phyloP scores from a whole-genome alignment of 2,329 filamentous ascomycete species.

The Sclerotinia spermophila region DNA sequence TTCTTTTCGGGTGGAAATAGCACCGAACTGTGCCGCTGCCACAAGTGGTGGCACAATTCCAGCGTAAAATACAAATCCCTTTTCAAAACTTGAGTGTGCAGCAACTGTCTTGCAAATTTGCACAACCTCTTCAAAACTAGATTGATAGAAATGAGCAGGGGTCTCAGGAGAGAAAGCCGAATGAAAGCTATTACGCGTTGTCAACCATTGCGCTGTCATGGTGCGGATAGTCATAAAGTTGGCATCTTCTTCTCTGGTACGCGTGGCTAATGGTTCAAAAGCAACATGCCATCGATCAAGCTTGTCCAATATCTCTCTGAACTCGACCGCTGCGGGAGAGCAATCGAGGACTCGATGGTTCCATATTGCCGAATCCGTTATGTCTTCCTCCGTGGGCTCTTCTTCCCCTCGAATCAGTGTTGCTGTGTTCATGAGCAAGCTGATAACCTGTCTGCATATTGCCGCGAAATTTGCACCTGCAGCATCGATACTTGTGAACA shows the following conservation, averaged over 20 bases:
- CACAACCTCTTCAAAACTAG: constrained; percentile 2
- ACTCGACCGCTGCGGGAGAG: background rate
- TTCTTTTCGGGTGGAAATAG: background rate
- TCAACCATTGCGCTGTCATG: background rate
- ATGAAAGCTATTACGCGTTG: constrained; percentile 6
- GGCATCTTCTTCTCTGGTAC: background rate
- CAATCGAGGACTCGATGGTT: background rate
- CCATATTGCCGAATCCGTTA: constrained; percentile 6
- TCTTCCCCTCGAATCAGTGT: background rate
- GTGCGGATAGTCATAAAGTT: background rate
- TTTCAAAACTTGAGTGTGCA: background rate
- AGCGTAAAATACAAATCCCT: constrained; percentile 11
- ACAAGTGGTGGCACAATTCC: constrained; percentile 2
- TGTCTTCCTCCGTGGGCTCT: background rate
- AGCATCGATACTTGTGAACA: background rate
- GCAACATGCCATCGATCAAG: constrained; percentile 12
- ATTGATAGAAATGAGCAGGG: background rate
- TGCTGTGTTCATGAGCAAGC: constrained; percentile 4
- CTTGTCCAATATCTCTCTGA: background rate
- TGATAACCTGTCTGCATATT: background rate
- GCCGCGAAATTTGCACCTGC: background rate
- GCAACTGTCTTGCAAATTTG: background rate
- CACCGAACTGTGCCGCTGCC: background rate
- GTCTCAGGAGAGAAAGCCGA: constrained; percentile 5
- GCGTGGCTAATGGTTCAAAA: constrained; percentile 2